phyloP scores from a whole-genome alignment of 345 rosid genomes.

The Jatropha curcas region DNA sequence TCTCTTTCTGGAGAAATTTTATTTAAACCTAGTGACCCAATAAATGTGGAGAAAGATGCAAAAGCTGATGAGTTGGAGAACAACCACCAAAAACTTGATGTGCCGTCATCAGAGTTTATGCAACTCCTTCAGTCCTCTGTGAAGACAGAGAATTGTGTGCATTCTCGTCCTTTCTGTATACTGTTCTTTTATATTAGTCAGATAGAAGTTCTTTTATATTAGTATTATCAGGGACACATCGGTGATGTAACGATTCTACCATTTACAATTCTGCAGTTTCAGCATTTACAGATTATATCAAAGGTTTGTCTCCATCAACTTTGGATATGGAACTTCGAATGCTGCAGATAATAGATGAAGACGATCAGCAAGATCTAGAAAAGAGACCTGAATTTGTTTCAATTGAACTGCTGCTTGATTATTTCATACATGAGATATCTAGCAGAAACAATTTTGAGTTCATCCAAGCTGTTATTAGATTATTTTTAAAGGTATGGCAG shows the following conservation, averaged over 20 bases:
- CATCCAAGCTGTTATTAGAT: constrained; percentile 73
- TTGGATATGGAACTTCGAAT: constrained; percentile 85
- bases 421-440: constrained; percentile 69
- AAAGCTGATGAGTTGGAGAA: constrained; percentile 35
- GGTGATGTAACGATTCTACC: constrained; percentile 20
- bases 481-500: constrained; percentile 79
- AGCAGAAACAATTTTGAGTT: constrained; percentile 83
- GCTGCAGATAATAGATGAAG: constrained; percentile 90
- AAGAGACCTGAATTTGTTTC: constrained; percentile 62
- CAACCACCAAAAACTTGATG: constrained; percentile 34
- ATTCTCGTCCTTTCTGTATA: background rate
- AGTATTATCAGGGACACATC: background rate
- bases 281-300: constrained; percentile 73
- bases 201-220: background rate
- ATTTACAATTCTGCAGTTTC: constrained; percentile 49
- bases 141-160: constrained; percentile 62
- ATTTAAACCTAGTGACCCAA: constrained; percentile 59
- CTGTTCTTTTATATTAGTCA: constrained; percentile 1
- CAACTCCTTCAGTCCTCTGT: constrained; percentile 60
- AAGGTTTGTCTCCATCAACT: constrained; percentile 81
- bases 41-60: constrained; percentile 35
- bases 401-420: constrained; percentile 71
- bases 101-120: constrained; percentile 47
- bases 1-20: constrained; percentile 85
- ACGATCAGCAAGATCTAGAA: constrained; percentile 54